Percentiles rank a stretch among this genome's conserved stretches.
These are phyloP conservation scores for Spergularia azorica DNA, from an alignment of 179 eudicot genomes.

Conservation along the genomic window DNA sequence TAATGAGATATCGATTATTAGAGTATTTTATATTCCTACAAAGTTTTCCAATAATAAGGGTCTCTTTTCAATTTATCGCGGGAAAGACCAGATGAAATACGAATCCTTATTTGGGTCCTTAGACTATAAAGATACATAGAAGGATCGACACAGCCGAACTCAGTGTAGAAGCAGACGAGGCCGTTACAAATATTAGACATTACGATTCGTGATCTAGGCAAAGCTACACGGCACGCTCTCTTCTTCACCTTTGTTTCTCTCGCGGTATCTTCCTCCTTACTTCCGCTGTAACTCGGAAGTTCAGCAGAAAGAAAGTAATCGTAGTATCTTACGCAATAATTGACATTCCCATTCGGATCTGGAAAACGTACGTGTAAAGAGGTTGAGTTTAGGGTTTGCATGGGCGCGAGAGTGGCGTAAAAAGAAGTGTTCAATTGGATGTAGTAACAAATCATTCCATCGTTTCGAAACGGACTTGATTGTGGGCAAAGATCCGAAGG, in stretches of 20 bases:
- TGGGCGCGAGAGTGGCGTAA: background rate
- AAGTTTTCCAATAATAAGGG: too few relatives aligned
- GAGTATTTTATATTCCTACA: too few relatives aligned
- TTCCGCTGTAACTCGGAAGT: background rate
- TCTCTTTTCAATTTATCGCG: too few relatives aligned
- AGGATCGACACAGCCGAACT: too few relatives aligned
- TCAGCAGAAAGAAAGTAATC: background rate
- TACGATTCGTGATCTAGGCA: too few relatives aligned
- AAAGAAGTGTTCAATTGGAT: background rate
- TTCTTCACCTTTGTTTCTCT: background rate
- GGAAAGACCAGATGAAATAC: too few relatives aligned
- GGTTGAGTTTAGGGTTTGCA: background rate
- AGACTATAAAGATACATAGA: background rate
- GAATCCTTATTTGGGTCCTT: background rate
- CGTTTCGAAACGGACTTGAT: background rate
- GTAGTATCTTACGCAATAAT: too few relatives aligned
- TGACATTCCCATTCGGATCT: background rate
- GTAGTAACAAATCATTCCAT: background rate
- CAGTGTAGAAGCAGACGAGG: background rate
- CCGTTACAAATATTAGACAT: background rate
- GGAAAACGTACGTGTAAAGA: background rate
- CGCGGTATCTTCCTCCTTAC: too few relatives aligned
- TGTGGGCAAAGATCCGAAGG: background rate
- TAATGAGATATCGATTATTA: too few relatives aligned
- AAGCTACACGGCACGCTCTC: background rate